Conservation (phyloP, 768 basidiomycete species). For the Phallus indusiatus region DNA sequence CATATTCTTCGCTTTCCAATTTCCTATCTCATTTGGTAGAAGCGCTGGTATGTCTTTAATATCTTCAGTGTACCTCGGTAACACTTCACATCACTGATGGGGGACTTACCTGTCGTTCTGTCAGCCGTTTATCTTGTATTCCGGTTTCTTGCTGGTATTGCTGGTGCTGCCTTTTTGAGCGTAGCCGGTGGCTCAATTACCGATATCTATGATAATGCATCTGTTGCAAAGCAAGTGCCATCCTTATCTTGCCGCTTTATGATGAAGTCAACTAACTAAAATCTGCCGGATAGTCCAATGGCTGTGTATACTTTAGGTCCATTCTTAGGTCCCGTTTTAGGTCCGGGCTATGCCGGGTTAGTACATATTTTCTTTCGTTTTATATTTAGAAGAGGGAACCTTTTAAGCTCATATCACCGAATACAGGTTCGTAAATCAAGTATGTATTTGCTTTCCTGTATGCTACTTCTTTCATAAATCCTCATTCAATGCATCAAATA, state of each 20-base stretch:
- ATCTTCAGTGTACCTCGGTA: background rate
- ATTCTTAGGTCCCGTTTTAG: background rate
- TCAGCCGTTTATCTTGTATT: constrained; percentile 27
- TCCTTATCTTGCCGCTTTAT: background rate
- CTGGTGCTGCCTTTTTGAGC: constrained; percentile 48
- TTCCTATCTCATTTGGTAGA: constrained; percentile 66
- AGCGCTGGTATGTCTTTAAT: constrained; percentile 41
- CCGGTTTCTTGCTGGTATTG: constrained; percentile 47
- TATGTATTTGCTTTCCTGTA: background rate
- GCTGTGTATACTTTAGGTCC: background rate
- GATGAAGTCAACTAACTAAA: background rate
- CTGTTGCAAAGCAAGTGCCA: constrained; percentile 31
- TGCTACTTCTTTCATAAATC: constrained; percentile 2
- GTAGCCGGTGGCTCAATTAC: constrained; percentile 54
- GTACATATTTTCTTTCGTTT: too few relatives aligned
- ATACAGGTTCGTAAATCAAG: background rate
- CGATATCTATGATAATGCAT: constrained; percentile 45
- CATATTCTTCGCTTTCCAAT: constrained; percentile 44
- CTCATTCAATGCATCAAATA: background rate
- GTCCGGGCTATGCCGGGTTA: background rate
- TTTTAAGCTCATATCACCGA: background rate
- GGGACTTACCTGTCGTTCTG: background rate
- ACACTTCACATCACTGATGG: background rate
- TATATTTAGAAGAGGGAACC: background rate
- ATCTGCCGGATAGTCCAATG: background rate